Conservation (phyloP, 1,284 basidiomycete genomes). For the Pseudozyma hubeiensis region DNA sequence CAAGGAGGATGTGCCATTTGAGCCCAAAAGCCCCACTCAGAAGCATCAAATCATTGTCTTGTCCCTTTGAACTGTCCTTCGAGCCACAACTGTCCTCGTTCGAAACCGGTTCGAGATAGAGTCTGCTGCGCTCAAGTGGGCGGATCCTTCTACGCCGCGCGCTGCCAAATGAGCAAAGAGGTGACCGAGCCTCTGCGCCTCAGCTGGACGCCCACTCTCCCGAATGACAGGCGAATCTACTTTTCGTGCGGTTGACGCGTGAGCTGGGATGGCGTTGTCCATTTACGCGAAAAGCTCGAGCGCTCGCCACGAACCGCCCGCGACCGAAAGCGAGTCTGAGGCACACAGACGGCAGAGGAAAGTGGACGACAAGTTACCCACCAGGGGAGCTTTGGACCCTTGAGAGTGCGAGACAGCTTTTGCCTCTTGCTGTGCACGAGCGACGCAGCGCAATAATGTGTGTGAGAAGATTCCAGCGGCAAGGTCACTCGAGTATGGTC, state of each 20-base stretch:
- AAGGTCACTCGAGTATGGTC: constrained; percentile 6
- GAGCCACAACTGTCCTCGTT: too few species aligned
- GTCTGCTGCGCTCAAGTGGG: too few species aligned
- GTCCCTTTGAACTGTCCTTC: too few species aligned
- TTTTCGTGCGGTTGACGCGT: constrained; percentile 50
- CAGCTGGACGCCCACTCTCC: not conserved
- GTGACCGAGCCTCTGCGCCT: too few species aligned
- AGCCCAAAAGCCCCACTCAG: too few species aligned
- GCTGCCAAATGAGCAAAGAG: too few species aligned
- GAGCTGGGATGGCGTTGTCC: constrained; percentile 25
- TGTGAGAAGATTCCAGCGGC: not conserved
- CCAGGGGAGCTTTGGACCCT: constrained; percentile 12
- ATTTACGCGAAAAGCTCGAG: constrained; percentile 34
- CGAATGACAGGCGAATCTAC: not conserved
- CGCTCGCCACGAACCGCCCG: constrained; percentile 6
- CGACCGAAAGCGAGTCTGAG: not conserved
- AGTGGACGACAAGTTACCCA: not conserved
- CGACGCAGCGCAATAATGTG: not conserved
- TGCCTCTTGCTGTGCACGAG: not conserved
- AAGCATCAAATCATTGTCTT: too few species aligned
- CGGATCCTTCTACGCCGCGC: too few species aligned
- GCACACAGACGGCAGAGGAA: not conserved
- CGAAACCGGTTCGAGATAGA: too few species aligned
- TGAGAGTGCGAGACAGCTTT: not conserved
- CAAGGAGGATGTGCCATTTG: too few species aligned